phyloP scores from a whole-genome alignment of 2,329 filamentous ascomycete species.

The Venturia carpophila region DNA sequence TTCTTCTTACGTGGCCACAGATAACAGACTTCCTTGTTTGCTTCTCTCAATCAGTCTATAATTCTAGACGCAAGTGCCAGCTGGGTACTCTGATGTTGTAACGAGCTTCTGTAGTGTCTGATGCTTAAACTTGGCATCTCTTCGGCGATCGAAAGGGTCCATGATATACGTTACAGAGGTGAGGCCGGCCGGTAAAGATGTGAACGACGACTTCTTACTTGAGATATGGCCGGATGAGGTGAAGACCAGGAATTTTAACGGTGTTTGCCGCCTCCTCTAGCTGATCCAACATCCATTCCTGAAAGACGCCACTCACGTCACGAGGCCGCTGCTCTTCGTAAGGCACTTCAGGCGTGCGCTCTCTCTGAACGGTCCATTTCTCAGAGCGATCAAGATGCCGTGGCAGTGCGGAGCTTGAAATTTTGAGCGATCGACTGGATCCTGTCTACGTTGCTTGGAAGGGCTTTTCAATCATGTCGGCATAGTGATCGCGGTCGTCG shows the following conservation, averaged over 20 bases:
- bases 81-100: background rate
- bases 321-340: background rate
- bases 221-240: background rate
- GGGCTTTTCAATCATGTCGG: too few species aligned
- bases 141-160: conserved; percentile 1
- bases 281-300: background rate
- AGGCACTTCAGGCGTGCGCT: background rate
- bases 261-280: background rate
- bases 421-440: background rate
- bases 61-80: background rate
- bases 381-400: background rate
- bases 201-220: background rate
- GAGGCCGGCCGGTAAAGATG: background rate
- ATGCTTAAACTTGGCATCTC: background rate
- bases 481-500: too few species aligned
- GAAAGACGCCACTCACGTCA: background rate
- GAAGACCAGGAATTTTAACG: background rate
- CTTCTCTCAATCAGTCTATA: background rate
- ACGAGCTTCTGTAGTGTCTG: background rate
- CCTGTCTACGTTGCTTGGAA: background rate
- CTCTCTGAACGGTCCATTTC: background rate
- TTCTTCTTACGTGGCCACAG: background rate
- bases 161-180: background rate
- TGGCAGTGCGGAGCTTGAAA: background rate
- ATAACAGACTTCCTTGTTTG: background rate